Evolutionary conservation across 352 stramenopile species (phyloP).

Genomic region (Phytophthora citricola): DNA sequence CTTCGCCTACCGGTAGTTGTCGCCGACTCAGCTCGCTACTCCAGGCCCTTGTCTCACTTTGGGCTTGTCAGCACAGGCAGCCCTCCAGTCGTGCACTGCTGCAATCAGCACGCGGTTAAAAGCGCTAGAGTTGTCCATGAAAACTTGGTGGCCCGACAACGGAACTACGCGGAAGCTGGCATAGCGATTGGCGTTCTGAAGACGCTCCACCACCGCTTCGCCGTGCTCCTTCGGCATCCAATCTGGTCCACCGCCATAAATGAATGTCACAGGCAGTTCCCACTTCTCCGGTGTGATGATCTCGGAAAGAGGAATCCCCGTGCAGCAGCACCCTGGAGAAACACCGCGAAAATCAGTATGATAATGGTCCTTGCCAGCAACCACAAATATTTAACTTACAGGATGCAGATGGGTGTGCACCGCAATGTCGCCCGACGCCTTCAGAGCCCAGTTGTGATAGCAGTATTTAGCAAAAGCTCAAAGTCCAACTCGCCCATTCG

Average conservation of each 20-base stretch:
- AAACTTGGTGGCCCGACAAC: conserved; percentile 69
- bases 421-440: conserved; percentile 67
- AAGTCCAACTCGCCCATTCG: conserved; percentile 67
- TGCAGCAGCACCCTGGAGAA: conserved; percentile 47
- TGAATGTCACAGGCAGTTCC: conserved; percentile 65
- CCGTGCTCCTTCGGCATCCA: conserved; percentile 75
- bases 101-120: conserved; percentile 67
- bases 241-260: conserved; percentile 72
- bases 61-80: background rate
- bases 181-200: conserved; percentile 53
- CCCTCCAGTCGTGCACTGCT: conserved; percentile 31
- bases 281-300: conserved; percentile 54
- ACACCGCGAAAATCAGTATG: background rate
- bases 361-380: background rate
- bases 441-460: conserved; percentile 81
- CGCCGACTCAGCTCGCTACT: conserved; percentile 3
- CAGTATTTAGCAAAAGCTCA: conserved; percentile 64
- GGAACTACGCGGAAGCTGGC: conserved; percentile 63
- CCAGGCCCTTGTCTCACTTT: background rate
- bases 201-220: conserved; percentile 52
- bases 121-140: conserved; percentile 76
- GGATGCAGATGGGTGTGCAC: conserved; percentile 75
- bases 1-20: background rate
- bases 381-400: conserved; percentile 25
- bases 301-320: conserved; percentile 43